These are phyloP conservation scores for Cercospora sojina DNA, from an alignment of 2,329 filamentous ascomycete species.

Conservation along the genomic window DNA sequence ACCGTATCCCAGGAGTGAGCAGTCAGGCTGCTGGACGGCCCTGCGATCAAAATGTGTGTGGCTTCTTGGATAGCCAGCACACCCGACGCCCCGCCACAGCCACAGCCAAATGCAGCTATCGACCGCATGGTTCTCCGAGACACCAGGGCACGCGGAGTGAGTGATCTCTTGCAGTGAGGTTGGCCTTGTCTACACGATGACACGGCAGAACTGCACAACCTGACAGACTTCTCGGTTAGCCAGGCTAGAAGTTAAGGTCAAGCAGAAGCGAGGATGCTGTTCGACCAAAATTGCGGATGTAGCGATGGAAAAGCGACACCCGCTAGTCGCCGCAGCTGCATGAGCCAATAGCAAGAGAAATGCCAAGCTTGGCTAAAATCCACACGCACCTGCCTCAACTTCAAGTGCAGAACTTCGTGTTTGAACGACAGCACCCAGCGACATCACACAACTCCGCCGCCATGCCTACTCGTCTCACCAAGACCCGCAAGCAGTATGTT, in stretches of 20 bases:
- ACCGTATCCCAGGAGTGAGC: background rate
- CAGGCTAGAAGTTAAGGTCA: constrained; percentile 7
- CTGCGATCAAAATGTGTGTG: background rate
- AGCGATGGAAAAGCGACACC: constrained; percentile 5
- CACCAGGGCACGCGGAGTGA: background rate
- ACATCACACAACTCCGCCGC: constrained; percentile 22
- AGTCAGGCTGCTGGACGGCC: background rate
- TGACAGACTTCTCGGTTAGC: constrained; percentile 15
- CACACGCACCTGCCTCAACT: constrained; percentile 8
- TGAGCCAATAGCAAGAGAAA: background rate
- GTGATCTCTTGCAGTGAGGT: background rate
- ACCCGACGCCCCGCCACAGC: background rate
- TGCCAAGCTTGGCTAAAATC: constrained; percentile 4
- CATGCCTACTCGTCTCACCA: constrained; percentile 73
- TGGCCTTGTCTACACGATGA: background rate
- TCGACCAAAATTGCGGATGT: background rate
- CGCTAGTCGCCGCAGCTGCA: background rate
- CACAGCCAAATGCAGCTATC: background rate
- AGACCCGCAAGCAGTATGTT: constrained; percentile 76
- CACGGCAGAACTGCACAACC: constrained; percentile 10
- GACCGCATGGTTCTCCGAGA: background rate
- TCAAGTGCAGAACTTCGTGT: constrained; percentile 6
- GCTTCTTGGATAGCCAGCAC: background rate
- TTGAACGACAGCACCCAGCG: constrained; percentile 11
- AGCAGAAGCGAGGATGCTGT: constrained; percentile 13